Percentiles rank a stretch among this genome's conserved stretches.
Evolutionary conservation across 106 monocot genomes (phyloP).

Genomic region (Agapanthus africanus): DNA sequence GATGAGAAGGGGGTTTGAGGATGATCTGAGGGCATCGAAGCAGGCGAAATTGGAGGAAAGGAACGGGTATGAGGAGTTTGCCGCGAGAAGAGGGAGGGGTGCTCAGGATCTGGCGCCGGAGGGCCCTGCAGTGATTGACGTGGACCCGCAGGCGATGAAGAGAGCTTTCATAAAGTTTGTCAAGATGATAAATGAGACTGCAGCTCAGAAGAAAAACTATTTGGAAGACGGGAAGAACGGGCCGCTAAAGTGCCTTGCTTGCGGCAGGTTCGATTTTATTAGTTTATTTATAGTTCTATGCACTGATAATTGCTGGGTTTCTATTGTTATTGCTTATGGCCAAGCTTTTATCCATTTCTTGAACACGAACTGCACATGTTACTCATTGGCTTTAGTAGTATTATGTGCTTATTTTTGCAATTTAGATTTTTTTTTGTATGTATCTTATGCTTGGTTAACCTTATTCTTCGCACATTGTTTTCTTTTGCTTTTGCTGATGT

Average conservation of each 20-base stretch:
- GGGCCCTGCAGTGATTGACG: slow-evolving; percentile 16
- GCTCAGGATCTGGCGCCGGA: slow-evolving; percentile 3
- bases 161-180: slow-evolving; percentile 70
- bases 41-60: slow-evolving; percentile 36
- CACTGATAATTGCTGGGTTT: background rate
- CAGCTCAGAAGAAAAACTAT: slow-evolving; percentile 35
- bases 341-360: background rate
- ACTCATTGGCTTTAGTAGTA: background rate
- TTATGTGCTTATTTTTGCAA: background rate
- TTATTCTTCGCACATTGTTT: background rate
- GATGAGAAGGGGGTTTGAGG: slow-evolving; percentile 13
- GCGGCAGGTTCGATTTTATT: slow-evolving; percentile 59
- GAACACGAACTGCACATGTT: background rate
- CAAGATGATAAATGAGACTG: slow-evolving; percentile 63
- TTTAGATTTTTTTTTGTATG: background rate
- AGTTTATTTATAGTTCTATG: background rate
- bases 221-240: slow-evolving; percentile 58
- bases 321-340: background rate
- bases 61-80: slow-evolving; percentile 7
- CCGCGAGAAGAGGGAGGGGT: slow-evolving; percentile 10
- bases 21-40: slow-evolving; percentile 30
- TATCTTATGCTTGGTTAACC: background rate
- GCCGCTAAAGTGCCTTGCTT: slow-evolving; percentile 61
- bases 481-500: background rate
- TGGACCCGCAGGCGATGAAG: slow-evolving; percentile 53